Conservation (phyloP, 2,329 filamentous ascomycete species). For the Colletotrichum spinosum region DNA sequence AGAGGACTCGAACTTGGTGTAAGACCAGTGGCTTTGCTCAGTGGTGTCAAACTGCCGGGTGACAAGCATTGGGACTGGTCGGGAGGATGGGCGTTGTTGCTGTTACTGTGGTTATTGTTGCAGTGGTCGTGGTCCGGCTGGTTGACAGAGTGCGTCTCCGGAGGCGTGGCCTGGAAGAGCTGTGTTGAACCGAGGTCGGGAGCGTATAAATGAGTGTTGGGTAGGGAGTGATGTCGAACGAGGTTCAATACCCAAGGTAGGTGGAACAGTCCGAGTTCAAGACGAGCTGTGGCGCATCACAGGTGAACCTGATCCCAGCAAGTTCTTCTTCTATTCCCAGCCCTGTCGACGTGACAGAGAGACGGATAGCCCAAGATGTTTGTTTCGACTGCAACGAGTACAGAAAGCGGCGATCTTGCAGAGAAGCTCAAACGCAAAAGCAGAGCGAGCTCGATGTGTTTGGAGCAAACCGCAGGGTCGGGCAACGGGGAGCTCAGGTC, state of each 20-base stretch:
- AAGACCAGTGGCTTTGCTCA: conserved; percentile 67
- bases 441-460: conserved; percentile 7
- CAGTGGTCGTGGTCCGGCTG: not conserved
- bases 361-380: conserved; percentile 1
- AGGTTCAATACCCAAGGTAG: conserved; percentile 13
- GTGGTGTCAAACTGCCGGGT: conserved; percentile 64
- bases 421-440: conserved; percentile 13
- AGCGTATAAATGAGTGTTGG: conserved; percentile 2
- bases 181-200: conserved; percentile 12
- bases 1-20: conserved; percentile 62
- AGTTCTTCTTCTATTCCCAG: not conserved
- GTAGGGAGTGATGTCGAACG: conserved; percentile 5
- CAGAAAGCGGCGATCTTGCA: conserved; percentile 12
- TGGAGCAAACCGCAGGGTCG: conserved; percentile 15
- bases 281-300: conserved; percentile 37
- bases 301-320: conserved; percentile 9
- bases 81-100: not conserved
- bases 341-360: not conserved
- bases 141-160: conserved; percentile 20
- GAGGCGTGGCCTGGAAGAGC: conserved; percentile 23
- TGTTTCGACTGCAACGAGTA: not conserved
- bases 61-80: conserved; percentile 64
- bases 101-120: conserved; percentile 32
- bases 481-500: conserved; percentile 8
- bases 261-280: conserved; percentile 32